Evolutionary conservation across 495 filamentous ascomycete genomes (phyloP).

Genomic region (Podospora conica): DNA sequence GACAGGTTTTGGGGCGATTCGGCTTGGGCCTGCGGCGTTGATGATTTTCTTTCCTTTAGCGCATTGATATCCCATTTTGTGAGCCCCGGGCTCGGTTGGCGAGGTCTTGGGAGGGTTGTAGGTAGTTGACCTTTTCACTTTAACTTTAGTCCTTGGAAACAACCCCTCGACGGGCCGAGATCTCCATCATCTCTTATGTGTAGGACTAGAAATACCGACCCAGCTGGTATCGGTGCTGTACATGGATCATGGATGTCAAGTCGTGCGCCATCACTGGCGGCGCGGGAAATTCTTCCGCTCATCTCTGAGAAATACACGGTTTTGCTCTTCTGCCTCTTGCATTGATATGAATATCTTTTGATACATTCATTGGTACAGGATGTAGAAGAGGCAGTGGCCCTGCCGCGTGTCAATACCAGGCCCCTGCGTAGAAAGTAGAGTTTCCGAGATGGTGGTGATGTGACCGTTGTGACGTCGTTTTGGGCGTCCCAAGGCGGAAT

Average conservation of each 20-base stretch:
- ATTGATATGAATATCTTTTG: neutral
- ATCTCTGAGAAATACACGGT: neutral
- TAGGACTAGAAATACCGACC: neutral
- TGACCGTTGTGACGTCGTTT: too few species aligned
- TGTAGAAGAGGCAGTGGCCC: neutral
- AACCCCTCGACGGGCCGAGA: neutral
- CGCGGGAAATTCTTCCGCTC: neutral
- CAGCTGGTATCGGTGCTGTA: neutral
- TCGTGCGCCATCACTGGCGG: neutral
- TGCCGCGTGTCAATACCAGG: neutral
- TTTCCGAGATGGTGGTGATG: neutral
- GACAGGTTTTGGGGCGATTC: conserved; percentile 10
- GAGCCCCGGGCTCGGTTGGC: conserved; percentile 8
- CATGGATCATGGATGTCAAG: neutral
- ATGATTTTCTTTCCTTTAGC: neutral
- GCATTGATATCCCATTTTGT: conserved; percentile 8
- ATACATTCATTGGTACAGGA: too few species aligned
- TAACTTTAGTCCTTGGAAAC: neutral
- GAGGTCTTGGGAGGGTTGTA: neutral
- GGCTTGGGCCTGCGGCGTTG: conserved; percentile 4
- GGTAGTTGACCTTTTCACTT: neutral
- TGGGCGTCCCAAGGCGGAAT: neutral
- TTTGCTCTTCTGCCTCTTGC: neutral
- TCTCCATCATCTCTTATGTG: neutral
- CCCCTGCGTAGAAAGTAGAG: neutral